Percentiles rank a stretch among this genome's conserved stretches.
phyloP scores from a whole-genome alignment of 2,329 filamentous ascomycete genomes.

The Pseudogymnoascus sp. region DNA sequence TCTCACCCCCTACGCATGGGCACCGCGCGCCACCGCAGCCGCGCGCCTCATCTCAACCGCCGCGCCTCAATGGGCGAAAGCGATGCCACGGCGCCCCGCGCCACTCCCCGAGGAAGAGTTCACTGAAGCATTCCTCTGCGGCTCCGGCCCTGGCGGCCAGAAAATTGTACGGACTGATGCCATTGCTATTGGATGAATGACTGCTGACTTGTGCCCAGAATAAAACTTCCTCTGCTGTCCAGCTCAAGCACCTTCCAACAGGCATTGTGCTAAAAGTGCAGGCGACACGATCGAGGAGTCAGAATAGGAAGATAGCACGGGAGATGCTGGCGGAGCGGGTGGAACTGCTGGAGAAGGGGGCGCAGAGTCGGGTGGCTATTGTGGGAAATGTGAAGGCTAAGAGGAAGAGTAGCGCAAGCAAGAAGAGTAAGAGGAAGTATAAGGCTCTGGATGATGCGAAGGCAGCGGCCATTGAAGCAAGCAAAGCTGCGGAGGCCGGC shows the following conservation, averaged over 20 bases:
- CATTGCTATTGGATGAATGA: conserved; percentile 9
- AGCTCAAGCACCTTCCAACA: conserved; percentile 82
- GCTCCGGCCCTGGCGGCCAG: conserved; percentile 86
- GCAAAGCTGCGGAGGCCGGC: background rate
- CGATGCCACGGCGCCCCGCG: conserved; percentile 66
- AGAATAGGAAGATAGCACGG: conserved; percentile 82
- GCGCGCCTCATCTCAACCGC: conserved; percentile 11
- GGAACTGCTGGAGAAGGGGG: conserved; percentile 67
- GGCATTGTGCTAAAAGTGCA: conserved; percentile 93
- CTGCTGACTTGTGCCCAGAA: conserved; percentile 50
- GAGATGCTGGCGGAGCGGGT: conserved; percentile 49
- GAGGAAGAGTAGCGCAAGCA: conserved; percentile 66
- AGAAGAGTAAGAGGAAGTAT: conserved; percentile 81
- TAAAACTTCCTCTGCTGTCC: conserved; percentile 92
- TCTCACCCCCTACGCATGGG: background rate
- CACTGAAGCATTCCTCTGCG: conserved; percentile 79
- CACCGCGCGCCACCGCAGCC: background rate
- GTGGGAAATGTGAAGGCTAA: conserved; percentile 56
- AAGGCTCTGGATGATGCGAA: conserved; percentile 41
- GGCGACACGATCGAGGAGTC: conserved; percentile 74
- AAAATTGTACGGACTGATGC: conserved; percentile 61
- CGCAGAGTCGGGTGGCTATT: conserved; percentile 56
- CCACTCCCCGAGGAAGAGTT: conserved; percentile 71
- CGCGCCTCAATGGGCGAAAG: conserved; percentile 37
- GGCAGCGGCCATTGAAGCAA: conserved; percentile 12